These are phyloP conservation scores for Phytopythium chamaehyphon DNA, from an alignment of 352 stramenopile species.

Conservation along the genomic window DNA sequence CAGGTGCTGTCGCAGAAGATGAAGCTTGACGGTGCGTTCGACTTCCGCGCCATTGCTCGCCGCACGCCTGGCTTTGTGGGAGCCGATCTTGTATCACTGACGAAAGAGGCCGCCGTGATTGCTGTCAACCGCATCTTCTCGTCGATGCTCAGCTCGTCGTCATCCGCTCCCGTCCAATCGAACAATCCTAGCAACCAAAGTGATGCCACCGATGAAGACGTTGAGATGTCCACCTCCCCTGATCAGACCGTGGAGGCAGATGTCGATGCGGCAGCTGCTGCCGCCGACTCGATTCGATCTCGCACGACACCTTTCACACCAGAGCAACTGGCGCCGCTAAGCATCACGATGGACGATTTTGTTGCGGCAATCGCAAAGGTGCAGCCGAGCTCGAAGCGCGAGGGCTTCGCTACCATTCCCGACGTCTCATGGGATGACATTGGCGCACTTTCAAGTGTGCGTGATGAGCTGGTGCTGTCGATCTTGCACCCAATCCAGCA, in stretches of 20 bases:
- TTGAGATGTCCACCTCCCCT: slow-evolving; percentile 3
- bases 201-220: neutral
- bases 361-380: slow-evolving; percentile 94
- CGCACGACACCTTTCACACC: slow-evolving; percentile 81
- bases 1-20: slow-evolving; percentile 92
- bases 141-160: slow-evolving; percentile 39
- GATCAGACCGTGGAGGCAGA: slow-evolving; percentile 2
- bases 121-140: slow-evolving; percentile 98
- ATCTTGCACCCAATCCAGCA: slow-evolving; percentile 98
- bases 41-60: slow-evolving; percentile 92
- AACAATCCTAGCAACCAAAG: too few species aligned
- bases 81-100: slow-evolving; percentile 96
- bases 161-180: neutral
- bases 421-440: slow-evolving; percentile 99
- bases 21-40: slow-evolving; percentile 91
- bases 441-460: slow-evolving; percentile 89
- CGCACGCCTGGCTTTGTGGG: slow-evolving; percentile 97
- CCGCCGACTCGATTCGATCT: slow-evolving; percentile 62
- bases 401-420: slow-evolving; percentile 98
- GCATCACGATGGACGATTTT: slow-evolving; percentile 98
- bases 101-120: slow-evolving; percentile 97
- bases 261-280: slow-evolving; percentile 15
- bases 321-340: slow-evolving; percentile 89
- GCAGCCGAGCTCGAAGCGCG: slow-evolving; percentile 97
- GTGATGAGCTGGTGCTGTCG: slow-evolving; percentile 95